Conservation (phyloP, 805 yeast genomes). For the Pichia paraexigua region DNA sequence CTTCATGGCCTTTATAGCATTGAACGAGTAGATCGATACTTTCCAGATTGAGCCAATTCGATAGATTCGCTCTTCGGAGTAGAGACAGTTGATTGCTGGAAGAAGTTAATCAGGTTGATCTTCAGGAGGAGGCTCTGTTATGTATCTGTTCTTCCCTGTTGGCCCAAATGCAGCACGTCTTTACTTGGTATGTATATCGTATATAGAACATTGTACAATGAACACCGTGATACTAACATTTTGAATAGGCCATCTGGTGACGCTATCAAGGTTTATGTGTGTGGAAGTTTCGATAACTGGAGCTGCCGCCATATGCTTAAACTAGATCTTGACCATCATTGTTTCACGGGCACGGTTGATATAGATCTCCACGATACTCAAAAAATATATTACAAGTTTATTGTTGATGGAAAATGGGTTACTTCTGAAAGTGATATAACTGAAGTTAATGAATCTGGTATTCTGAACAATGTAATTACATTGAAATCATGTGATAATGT, state of each 20-base stretch:
- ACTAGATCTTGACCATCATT: slow-evolving; percentile 29
- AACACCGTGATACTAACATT: not conserved
- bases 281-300: slow-evolving; percentile 60
- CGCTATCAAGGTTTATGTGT: slow-evolving; percentile 40
- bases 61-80: not conserved
- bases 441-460: slow-evolving; percentile 37
- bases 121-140: not conserved
- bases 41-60: not conserved
- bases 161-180: not conserved
- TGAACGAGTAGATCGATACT: slow-evolving; percentile 30
- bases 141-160: not conserved
- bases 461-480: slow-evolving; percentile 41
- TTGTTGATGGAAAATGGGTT: slow-evolving; percentile 53
- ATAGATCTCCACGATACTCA: not conserved
- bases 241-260: slow-evolving; percentile 23
- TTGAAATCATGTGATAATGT: slow-evolving; percentile 14
- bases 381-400: slow-evolving; percentile 42
- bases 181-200: not conserved
- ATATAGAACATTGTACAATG: not conserved
- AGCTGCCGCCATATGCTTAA: slow-evolving; percentile 35
- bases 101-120: not conserved
- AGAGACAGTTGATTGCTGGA: not conserved
- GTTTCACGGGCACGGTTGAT: slow-evolving; percentile 18
- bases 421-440: slow-evolving; percentile 32
- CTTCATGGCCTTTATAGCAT: slow-evolving; percentile 46